Base-by-base conservation (phyloP, 2,329 filamentous ascomycete species). In the Scytalidium lignicola region DNA sequence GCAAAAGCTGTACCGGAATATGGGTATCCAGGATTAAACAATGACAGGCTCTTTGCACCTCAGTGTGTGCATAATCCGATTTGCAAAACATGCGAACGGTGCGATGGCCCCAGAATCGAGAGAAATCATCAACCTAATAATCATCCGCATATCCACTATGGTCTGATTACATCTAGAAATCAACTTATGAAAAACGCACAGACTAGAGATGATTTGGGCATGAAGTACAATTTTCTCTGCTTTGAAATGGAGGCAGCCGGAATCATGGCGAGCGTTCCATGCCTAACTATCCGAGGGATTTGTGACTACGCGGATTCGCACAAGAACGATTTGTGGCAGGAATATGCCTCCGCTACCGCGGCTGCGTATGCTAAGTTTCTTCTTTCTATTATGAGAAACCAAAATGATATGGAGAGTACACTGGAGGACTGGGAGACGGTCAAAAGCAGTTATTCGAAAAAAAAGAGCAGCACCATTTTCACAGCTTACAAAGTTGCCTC, bases 51-150 rank as follows among this genome's bases (percentile, higher is more conserved):
- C 54, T 28, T 56, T 60, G 4, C 23, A 43, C 2, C 49, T 67
- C 1, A 63, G 67, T 43, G 64, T 63, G 18, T 67, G 66, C 0
- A 20, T 61, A 0, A 65, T 69, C 40, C 64, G 62, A 1, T 66
- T 59, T 0, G 60, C 32, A 0, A 63, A 66, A 37, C 41, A 17
- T 22, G 41, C 23, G 20, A 43, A 10, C 41, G 17, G n/a, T 43
- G 41, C 17, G 20, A 28, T 28, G 23, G 41, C 18, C 23, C 41
- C 20, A 22, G 18, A 20, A 17, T 37, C 32, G 32, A 37, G n/a
- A 37, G 32, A n/a, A 10, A 28, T 15, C 18, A 44, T 23, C 40
- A 41, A 29, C 28, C 28, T 13, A 13, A 17, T 37, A 37, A 37
- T 37, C 15, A 37, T 37, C 32, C 32, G 15, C n/a, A n/a, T 37